Percentiles rank a stretch among this genome's conserved stretches.
Conservation (phyloP, 176 grass and related monocot genomes). For the Thalia dealbata region DNA sequence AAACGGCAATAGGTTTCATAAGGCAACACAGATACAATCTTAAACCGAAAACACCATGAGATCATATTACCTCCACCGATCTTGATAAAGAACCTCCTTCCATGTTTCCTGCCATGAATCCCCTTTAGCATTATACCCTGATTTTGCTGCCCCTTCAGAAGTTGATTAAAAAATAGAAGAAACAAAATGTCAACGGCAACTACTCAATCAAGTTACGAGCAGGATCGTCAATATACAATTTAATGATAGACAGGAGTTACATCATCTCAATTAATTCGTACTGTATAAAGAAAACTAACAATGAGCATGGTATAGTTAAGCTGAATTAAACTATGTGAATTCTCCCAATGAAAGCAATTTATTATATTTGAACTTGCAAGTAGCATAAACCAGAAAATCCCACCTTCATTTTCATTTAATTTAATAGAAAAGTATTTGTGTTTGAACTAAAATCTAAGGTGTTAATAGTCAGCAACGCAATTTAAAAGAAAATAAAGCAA, state of each 20-base stretch:
- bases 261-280: too few species aligned
- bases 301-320: too few species aligned
- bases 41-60: neutral
- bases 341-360: too few species aligned
- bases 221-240: neutral
- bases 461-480: neutral
- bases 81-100: slow-evolving; percentile 98
- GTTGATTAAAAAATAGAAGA: neutral
- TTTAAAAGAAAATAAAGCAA: neutral
- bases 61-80: slow-evolving; percentile 77
- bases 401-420: neutral
- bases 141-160: slow-evolving; percentile 72
- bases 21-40: neutral
- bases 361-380: neutral
- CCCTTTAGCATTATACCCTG: slow-evolving; percentile 71
- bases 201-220: neutral
- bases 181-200: neutral
- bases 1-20: neutral
- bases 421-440: neutral
- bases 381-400: neutral
- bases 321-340: too few species aligned
- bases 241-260: neutral
- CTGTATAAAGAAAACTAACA: too few species aligned
- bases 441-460: neutral
- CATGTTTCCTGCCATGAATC: slow-evolving; percentile 97